A percentile compares a stretch with the other conserved stretches of the same genome.
Evolutionary conservation across 306 rosid genomes (phyloP).

Genomic region (Vachellia pachyceras): DNA sequence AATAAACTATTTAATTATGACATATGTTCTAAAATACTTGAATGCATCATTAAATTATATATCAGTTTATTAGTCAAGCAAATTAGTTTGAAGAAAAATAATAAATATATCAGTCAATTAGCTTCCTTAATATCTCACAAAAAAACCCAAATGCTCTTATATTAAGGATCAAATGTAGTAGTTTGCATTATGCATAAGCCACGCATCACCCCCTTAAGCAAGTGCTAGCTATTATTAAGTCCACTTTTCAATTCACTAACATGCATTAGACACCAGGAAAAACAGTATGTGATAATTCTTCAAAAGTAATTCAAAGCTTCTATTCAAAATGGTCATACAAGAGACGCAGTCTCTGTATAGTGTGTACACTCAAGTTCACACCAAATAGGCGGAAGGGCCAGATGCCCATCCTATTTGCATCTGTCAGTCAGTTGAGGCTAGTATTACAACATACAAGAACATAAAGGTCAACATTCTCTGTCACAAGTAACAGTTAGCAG

Average conservation of each 20-base stretch:
- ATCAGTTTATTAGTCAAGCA: too few species aligned
- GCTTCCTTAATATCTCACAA: too few species aligned
- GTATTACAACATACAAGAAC: conserved; percentile 25
- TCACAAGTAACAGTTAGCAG: conserved; percentile 13
- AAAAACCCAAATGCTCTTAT: too few species aligned
- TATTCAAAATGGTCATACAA: background rate
- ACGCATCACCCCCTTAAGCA: conserved; percentile 18
- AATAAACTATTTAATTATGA: too few species aligned
- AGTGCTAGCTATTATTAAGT: conserved; percentile 4
- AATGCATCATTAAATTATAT: too few species aligned
- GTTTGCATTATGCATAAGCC: conserved; percentile 27
- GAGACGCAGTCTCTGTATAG: conserved; percentile 19
- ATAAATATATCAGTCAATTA: too few species aligned
- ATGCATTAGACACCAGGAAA: conserved; percentile 24
- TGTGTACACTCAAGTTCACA: conserved; percentile 4
- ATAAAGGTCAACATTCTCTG: conserved; percentile 26
- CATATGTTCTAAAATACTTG: too few species aligned
- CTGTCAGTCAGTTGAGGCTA: conserved; percentile 15
- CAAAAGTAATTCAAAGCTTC: conserved; percentile 30
- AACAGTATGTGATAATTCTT: conserved; percentile 11
- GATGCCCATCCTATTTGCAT: conserved; percentile 3
- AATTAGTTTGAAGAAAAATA: too few species aligned
- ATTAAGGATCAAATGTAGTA: too few species aligned
- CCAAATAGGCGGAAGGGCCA: background rate
- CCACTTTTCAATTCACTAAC: conserved; percentile 14